These are phyloP conservation scores for Phytophthora fragariae DNA, from an alignment of 352 stramenopile species.

Conservation along the genomic window DNA sequence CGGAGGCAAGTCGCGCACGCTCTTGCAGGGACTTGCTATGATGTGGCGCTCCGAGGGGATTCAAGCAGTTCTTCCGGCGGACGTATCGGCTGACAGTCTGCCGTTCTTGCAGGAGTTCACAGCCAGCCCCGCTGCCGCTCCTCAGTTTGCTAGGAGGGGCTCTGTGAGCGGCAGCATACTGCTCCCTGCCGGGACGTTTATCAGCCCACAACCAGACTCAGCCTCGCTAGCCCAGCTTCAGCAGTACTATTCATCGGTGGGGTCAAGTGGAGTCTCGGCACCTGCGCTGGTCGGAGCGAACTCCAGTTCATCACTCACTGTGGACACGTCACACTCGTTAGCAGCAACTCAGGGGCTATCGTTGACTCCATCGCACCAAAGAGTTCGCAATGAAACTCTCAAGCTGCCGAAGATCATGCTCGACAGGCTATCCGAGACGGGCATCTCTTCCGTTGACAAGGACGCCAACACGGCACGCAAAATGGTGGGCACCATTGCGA, in stretches of 20 bases:
- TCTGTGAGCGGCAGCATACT: slow-evolving; percentile 1
- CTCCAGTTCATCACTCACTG: slow-evolving; percentile 1
- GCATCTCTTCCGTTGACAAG: neutral
- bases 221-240: slow-evolving; percentile 12
- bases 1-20: slow-evolving; percentile 59
- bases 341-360: neutral
- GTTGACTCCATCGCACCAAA: slow-evolving; percentile 9
- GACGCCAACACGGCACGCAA: neutral
- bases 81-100: slow-evolving; percentile 38
- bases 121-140: neutral
- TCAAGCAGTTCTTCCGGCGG: slow-evolving; percentile 50
- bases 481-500: slow-evolving; percentile 2
- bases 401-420: slow-evolving; percentile 14
- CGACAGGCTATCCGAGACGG: neutral
- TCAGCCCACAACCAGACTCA: slow-evolving; percentile 5
- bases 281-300: neutral
- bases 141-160: neutral
- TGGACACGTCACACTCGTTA: slow-evolving; percentile 6
- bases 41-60: slow-evolving; percentile 71
- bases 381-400: neutral
- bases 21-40: slow-evolving; percentile 69
- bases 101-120: slow-evolving; percentile 61
- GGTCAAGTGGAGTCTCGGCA: neutral
- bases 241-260: neutral
- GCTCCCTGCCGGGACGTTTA: neutral